phyloP scores from a whole-genome alignment of 169 alveolate genomes.

The Plasmodium coatneyi region DNA sequence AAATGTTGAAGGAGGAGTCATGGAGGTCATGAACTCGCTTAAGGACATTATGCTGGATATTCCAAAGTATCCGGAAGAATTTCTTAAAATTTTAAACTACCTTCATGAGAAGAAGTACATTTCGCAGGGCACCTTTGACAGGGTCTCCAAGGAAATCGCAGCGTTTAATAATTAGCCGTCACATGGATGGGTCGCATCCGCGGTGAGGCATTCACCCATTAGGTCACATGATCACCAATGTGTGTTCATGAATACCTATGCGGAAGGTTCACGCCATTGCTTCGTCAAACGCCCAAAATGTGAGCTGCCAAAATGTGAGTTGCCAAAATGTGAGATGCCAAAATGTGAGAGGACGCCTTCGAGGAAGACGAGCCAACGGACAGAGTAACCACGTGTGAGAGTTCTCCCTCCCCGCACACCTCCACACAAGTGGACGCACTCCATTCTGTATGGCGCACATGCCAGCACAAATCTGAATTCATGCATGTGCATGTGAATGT shows the following conservation, averaged over 20 bases:
- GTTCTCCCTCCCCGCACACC: background rate
- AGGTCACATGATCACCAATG: background rate
- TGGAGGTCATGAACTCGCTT: slow-evolving; percentile 31
- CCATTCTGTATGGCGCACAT: background rate
- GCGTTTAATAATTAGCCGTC: background rate
- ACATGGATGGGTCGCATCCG: background rate
- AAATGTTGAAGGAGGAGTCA: slow-evolving; percentile 49
- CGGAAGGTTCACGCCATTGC: background rate
- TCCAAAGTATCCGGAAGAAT: slow-evolving; percentile 62
- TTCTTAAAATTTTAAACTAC: slow-evolving; percentile 29
- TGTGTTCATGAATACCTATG: background rate
- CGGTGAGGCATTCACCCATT: background rate
- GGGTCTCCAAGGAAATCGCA: slow-evolving; percentile 18
- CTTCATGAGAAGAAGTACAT: slow-evolving; percentile 29
- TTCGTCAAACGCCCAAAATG: background rate
- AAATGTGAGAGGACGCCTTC: background rate
- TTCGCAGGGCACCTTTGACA: slow-evolving; percentile 22
- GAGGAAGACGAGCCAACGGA: background rate
- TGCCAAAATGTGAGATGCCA: background rate
- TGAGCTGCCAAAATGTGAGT: background rate
- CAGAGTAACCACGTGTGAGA: background rate
- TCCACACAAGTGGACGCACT: background rate
- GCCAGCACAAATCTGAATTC: background rate
- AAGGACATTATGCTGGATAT: slow-evolving; percentile 65
- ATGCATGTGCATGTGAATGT: background rate